phyloP scores from a whole-genome alignment of 306 rosid genomes.

The Vachellia collinsii region DNA sequence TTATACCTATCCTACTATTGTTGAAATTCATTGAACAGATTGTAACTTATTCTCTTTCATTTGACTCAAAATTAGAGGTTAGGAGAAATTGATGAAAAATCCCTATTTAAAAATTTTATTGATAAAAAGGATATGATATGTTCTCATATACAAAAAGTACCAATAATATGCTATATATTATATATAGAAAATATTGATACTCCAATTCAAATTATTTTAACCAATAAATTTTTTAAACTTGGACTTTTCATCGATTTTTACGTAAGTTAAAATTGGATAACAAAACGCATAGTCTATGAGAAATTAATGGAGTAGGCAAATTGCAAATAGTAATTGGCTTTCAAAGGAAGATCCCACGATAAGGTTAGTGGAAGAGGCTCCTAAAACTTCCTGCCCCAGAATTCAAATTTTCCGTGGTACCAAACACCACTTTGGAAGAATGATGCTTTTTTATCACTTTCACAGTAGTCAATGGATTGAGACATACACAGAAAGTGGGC shows the following conservation, averaged over 20 bases:
- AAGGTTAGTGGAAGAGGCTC: constrained; percentile 45
- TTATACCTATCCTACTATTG: not conserved
- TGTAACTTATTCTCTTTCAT: not conserved
- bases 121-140: too few relatives aligned
- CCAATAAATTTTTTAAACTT: too few relatives aligned
- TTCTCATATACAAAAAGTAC: too few relatives aligned
- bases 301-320: not conserved
- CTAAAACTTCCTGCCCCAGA: constrained; percentile 36
- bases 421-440: constrained; percentile 45
- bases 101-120: too few relatives aligned
- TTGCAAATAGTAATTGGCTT: not conserved
- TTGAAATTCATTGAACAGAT: not conserved
- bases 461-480: constrained; percentile 63
- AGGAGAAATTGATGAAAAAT: too few relatives aligned
- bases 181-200: too few relatives aligned
- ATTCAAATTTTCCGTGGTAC: constrained; percentile 68
- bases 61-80: not conserved
- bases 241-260: too few relatives aligned
- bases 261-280: too few relatives aligned
- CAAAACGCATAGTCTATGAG: not conserved
- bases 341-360: constrained; percentile 25
- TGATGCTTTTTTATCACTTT: constrained; percentile 50
- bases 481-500: constrained; percentile 58
- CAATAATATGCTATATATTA: too few relatives aligned
- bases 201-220: too few relatives aligned